These are phyloP conservation scores for Debaryomyces fabryi DNA, from an alignment of 1,139 yeast species.

Conservation along the genomic window DNA sequence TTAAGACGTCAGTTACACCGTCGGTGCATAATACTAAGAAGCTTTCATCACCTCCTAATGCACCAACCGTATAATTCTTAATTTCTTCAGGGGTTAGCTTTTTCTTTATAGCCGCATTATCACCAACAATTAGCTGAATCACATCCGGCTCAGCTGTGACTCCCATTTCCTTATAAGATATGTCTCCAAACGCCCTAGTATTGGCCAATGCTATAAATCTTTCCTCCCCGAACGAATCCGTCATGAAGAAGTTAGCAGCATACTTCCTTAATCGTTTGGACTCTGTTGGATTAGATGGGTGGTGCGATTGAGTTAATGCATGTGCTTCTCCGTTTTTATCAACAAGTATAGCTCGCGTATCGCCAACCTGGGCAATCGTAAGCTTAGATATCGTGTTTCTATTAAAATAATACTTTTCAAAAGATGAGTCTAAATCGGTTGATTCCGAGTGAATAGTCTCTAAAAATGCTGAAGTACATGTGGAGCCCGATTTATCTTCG, in stretches of 20 bases:
- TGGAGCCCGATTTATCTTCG: conserved; percentile 64
- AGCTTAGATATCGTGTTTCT: conserved; percentile 69
- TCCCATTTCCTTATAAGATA: conserved; percentile 77
- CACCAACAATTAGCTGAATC: conserved; percentile 65
- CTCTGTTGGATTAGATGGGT: conserved; percentile 83
- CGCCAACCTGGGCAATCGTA: conserved; percentile 92
- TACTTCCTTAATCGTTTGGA: conserved; percentile 68
- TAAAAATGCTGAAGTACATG: conserved; percentile 78
- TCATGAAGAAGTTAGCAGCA: conserved; percentile 73
- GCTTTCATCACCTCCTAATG: conserved; percentile 77
- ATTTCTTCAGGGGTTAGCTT: conserved; percentile 44
- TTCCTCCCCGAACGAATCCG: conserved; percentile 93
- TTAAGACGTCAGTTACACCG: conserved; percentile 78
- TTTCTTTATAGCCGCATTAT: conserved; percentile 33
- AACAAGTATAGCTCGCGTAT: conserved; percentile 83
- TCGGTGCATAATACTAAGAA: conserved; percentile 80
- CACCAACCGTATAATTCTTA: conserved; percentile 46
- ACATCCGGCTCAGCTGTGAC: conserved; percentile 93
- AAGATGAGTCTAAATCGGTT: conserved; percentile 31
- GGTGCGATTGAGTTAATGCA: conserved; percentile 77
- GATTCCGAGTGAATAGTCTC: conserved; percentile 50
- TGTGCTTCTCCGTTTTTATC: conserved; percentile 79
- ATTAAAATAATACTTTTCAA: conserved; percentile 65
- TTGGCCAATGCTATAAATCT: conserved; percentile 84
- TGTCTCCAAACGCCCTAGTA: conserved; percentile 92